Conservation (phyloP, 1,284 basidiomycete species). For the Coniferiporia weirii region DNA sequence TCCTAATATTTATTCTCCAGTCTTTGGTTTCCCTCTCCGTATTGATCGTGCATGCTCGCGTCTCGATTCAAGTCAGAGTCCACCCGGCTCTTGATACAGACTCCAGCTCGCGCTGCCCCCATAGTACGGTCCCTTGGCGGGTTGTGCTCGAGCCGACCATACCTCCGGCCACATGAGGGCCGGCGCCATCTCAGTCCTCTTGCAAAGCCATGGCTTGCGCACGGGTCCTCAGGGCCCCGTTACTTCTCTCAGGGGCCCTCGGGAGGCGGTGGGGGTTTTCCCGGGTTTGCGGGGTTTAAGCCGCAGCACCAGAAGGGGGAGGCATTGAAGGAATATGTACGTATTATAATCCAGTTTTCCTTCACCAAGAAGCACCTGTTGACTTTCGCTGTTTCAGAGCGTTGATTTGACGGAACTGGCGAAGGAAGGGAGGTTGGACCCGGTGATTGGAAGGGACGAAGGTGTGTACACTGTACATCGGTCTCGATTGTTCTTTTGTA, state of each 20-base stretch:
- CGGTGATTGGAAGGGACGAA: constrained; percentile 85
- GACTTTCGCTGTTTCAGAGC: constrained; percentile 40
- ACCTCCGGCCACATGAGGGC: no score
- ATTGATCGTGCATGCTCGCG: neutral
- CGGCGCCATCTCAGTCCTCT: no score
- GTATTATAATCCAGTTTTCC: constrained; percentile 26
- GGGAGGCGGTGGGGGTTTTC: constrained; percentile 43
- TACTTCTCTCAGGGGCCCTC: constrained; percentile 32
- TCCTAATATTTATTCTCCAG: neutral
- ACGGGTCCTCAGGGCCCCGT: constrained; percentile 14
- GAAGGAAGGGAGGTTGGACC: constrained; percentile 80
- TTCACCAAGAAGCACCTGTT: neutral
- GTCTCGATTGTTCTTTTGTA: constrained; percentile 6
- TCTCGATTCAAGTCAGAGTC: neutral
- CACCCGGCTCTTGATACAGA: no score
- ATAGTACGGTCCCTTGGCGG: neutral
- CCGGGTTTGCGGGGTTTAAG: constrained; percentile 57
- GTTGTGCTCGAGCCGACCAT: neutral
- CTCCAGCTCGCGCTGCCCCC: no score
- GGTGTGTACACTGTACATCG: constrained; percentile 35
- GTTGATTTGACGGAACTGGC: constrained; percentile 84
- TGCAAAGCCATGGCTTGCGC: neutral
- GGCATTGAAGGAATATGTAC: constrained; percentile 77
- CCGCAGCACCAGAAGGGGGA: constrained; percentile 70
- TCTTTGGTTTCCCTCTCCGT: neutral